Percentiles rank a stretch among this genome's conserved stretches.
phyloP scores from a whole-genome alignment of 306 rosid genomes.

The Lablab purpureus region DNA sequence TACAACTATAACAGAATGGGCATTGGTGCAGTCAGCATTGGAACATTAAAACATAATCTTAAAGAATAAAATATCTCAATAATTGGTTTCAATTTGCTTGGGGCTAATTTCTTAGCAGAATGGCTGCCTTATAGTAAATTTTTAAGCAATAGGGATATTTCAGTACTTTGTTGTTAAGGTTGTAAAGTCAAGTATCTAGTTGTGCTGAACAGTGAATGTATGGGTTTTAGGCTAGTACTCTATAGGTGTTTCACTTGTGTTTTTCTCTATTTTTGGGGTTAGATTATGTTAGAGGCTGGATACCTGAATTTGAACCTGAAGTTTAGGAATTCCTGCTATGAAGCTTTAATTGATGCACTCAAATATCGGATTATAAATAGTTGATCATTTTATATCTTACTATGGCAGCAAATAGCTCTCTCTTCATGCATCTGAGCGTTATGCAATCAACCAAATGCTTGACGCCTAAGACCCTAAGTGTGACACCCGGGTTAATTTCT shows the following conservation, averaged over 20 bases:
- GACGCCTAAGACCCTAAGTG: too few species aligned
- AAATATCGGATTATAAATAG: neutral
- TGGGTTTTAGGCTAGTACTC: neutral
- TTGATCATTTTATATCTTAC: neutral
- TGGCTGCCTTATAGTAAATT: neutral
- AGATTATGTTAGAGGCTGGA: conserved; percentile 9
- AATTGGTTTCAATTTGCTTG: conserved; percentile 15
- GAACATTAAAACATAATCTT: conserved; percentile 1
- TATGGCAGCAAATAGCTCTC: too few species aligned
- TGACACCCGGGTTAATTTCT: too few species aligned
- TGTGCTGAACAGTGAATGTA: conserved; percentile 1
- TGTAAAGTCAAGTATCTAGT: conserved; percentile 1
- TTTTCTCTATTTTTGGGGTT: neutral
- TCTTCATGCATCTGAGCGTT: too few species aligned
- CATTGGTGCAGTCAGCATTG: conserved; percentile 1
- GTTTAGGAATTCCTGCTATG: neutral
- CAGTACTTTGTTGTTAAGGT: neutral
- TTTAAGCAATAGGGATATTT: conserved; percentile 18
- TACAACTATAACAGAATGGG: neutral
- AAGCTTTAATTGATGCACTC: neutral
- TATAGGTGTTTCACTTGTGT: neutral
- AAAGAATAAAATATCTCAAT: conserved; percentile 22
- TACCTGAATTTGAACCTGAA: neutral
- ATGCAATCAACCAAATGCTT: too few species aligned
- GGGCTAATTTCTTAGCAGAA: neutral